Base-by-base conservation (phyloP, 1,139 yeast genomes). In the Lodderomyces metapsilosis region DNA sequence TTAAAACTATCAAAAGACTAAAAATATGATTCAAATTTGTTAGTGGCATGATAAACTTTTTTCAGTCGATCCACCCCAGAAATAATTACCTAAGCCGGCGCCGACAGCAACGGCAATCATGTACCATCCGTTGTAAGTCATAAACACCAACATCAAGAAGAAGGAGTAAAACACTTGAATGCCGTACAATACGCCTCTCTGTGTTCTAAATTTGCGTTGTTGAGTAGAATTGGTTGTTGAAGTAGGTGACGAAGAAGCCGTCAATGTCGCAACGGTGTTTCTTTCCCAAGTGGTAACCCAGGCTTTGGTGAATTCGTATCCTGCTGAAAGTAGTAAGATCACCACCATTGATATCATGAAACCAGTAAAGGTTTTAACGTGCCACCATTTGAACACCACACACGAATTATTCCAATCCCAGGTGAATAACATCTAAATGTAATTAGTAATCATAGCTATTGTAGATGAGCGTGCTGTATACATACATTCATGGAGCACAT, bases 91-190 rank as follows among this genome's bases (percentile, higher is more conserved):
- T 20, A 80, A 33, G 13, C 70, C 72, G 1, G 92, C 92, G 1
- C 95, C 95, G 3, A 74, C 49, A 1, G 78, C 82, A 21, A 84
- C 85, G 2, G 91, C 82, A 12, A 80, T 42, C 92, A 86, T 85
- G 39, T 82, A 74, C 88, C 89, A 86, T 4, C 92, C 88, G 57
- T 86, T 85, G 58, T 84, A 86, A 3, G 91, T 84, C 95, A 86
- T 86, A 54, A 85, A 86, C 1, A 86, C 78, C 53, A 84, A 72
- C 95, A 86, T 86, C 51, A 86, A 63, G 70, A 84, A 66, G 54
- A 85, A 84, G 2, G 94, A 84, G 57, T 82, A 85, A 4, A 86
- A 85, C 11, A 87, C 91, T 56, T 84, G 91, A 12, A 78, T 47
- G 1, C 86, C 94, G 56, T 88, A 87, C 28, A 78, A 56, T 17